Percentiles rank a stretch among this genome's conserved stretches.
Evolutionary conservation across 257 asterid genomes (phyloP).

Genomic region (Solanum arcanum): DNA sequence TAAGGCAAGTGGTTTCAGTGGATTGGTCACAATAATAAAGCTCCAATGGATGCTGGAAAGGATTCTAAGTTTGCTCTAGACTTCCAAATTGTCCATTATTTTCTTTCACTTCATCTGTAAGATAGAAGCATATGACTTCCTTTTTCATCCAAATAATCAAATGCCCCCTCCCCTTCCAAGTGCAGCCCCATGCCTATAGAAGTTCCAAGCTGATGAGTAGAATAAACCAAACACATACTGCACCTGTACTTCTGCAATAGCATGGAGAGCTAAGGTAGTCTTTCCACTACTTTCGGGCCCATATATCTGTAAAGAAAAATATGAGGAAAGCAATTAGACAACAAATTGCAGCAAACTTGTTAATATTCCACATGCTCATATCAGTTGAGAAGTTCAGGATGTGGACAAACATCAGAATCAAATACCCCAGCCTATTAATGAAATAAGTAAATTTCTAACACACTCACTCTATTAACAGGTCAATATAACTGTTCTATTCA

Average conservation of each 20-base stretch:
- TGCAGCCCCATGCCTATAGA: not conserved
- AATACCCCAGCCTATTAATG: not conserved
- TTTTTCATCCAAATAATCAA: not conserved
- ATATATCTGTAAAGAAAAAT: slow-evolving; percentile 46
- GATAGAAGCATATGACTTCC: not conserved
- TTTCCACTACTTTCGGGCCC: slow-evolving; percentile 99
- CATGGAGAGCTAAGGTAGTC: slow-evolving; percentile 97
- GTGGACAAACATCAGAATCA: not conserved
- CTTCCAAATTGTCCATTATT: not conserved
- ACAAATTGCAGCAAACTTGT: not conserved
- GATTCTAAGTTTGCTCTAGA: not conserved
- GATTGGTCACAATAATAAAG: not conserved
- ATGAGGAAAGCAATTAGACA: not conserved
- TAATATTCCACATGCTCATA: not conserved
- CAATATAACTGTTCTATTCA: not conserved
- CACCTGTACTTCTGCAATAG: slow-evolving; percentile 99
- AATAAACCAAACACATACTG: slow-evolving; percentile 37
- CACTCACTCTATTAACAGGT: not conserved
- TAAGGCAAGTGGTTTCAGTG: not conserved
- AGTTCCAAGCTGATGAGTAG: slow-evolving; percentile 1
- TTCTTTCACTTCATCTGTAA: not conserved
- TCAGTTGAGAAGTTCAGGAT: not conserved
- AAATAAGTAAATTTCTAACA: not conserved
- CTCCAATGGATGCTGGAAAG: not conserved
- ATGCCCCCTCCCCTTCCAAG: not conserved